Evolutionary conservation across 2,329 filamentous ascomycete species (phyloP).

Genomic region (Cladosporium phlei): DNA sequence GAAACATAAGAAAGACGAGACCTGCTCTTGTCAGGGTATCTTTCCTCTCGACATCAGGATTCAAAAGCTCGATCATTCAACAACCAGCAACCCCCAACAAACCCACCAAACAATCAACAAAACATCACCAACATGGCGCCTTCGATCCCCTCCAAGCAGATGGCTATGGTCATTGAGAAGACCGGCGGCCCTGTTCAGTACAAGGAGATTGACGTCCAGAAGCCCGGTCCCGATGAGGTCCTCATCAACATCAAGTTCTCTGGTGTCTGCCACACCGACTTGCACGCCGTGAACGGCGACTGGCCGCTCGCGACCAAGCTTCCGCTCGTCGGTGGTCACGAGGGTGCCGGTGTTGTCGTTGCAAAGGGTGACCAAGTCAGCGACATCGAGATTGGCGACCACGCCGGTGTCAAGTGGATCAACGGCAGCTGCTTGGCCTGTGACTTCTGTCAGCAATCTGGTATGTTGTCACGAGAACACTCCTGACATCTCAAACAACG

Average conservation of each 20-base stretch:
- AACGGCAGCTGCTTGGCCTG: conserved; percentile 82
- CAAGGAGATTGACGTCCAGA: conserved; percentile 76
- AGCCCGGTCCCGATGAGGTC: conserved; percentile 83
- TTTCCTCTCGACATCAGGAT: not conserved
- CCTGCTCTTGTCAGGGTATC: not conserved
- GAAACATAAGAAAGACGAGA: not conserved
- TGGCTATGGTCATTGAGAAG: conserved; percentile 86
- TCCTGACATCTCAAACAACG: conserved; percentile 46
- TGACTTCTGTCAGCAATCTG: conserved; percentile 72
- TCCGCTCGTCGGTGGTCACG: conserved; percentile 76
- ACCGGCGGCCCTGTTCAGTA: conserved; percentile 64
- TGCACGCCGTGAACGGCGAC: conserved; percentile 78
- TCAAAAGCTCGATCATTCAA: not conserved
- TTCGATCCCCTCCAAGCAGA: conserved; percentile 74
- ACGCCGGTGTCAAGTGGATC: conserved; percentile 87
- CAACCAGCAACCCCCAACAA: not conserved
- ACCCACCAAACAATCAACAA: not conserved
- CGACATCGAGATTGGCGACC: conserved; percentile 75
- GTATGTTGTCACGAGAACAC: conserved; percentile 68
- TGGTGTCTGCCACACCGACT: conserved; percentile 86
- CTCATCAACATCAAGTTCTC: conserved; percentile 88
- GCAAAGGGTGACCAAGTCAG: conserved; percentile 70
- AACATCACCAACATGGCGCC: not conserved
- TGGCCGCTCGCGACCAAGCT: conserved; percentile 82
- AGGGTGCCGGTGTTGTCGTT: conserved; percentile 78